phyloP scores from a whole-genome alignment of 2,329 filamentous ascomycete species.

The Arthroderma sp. region DNA sequence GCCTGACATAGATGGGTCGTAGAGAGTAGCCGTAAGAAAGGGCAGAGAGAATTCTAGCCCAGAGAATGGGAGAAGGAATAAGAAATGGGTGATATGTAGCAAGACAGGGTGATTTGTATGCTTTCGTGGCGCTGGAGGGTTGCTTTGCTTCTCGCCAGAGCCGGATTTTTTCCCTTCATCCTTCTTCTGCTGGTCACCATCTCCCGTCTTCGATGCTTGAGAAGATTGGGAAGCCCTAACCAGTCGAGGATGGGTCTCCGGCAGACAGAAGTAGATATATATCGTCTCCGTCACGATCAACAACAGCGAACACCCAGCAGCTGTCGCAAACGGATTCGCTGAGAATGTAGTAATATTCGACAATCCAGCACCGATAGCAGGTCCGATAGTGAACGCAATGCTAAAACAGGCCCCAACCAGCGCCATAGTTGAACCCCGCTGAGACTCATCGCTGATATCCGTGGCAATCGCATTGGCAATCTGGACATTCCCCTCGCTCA shows the following conservation, averaged over 20 bases:
- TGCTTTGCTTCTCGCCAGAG: constrained; percentile 13
- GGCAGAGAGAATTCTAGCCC: constrained; percentile 96
- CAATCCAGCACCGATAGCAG: constrained; percentile 77
- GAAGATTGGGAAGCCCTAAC: constrained; percentile 4
- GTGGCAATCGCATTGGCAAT: constrained; percentile 91
- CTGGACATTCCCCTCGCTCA: constrained; percentile 96
- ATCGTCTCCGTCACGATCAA: constrained; percentile 76
- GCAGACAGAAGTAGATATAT: constrained; percentile 72
- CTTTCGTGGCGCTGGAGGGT: constrained; percentile 16
- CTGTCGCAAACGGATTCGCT: constrained; percentile 85
- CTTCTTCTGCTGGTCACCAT: constrained; percentile 14
- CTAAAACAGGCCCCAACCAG: constrained; percentile 94
- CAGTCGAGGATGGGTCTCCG: constrained; percentile 58
- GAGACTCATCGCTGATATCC: constrained; percentile 78
- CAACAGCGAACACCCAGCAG: constrained; percentile 73
- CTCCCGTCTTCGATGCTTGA: background rate
- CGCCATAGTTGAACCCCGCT: constrained; percentile 84
- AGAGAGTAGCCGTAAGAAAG: constrained; percentile 94
- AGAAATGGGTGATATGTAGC: constrained; percentile 74
- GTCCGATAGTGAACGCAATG: constrained; percentile 92
- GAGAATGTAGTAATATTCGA: constrained; percentile 64
- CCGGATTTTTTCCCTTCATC: constrained; percentile 13
- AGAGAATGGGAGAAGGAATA: constrained; percentile 92
- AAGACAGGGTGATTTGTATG: constrained; percentile 72
- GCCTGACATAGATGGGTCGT: constrained; percentile 48